phyloP scores from a whole-genome alignment of 2,329 filamentous ascomycete genomes.

The Eutypa lata region DNA sequence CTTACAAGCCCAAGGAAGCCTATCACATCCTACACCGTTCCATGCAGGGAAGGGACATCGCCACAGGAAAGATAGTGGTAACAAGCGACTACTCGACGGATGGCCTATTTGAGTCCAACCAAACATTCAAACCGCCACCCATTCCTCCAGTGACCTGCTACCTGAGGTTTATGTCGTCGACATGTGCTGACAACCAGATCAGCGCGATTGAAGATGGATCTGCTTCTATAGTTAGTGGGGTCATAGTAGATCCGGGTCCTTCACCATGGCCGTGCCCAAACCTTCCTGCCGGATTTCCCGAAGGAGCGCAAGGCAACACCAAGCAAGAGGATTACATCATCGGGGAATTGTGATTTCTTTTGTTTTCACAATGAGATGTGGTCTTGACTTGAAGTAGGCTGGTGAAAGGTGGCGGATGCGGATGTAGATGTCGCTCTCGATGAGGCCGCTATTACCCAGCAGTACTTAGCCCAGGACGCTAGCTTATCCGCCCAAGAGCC shows the following conservation, averaged over 20 bases:
- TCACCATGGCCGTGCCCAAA: slow-evolving; percentile 1
- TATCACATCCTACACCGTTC: slow-evolving; percentile 49
- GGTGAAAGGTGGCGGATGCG: too few relatives aligned
- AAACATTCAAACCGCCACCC: not conserved
- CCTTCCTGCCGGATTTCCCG: not conserved
- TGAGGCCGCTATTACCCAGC: too few relatives aligned
- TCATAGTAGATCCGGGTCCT: not conserved
- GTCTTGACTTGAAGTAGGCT: too few relatives aligned
- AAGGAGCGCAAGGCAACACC: slow-evolving; percentile 1
- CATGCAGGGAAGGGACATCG: slow-evolving; percentile 46
- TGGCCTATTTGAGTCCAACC: slow-evolving; percentile 6
- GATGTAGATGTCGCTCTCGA: too few relatives aligned
- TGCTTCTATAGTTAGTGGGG: slow-evolving; percentile 1
- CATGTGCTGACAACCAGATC: slow-evolving; percentile 7
- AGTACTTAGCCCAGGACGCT: too few relatives aligned
- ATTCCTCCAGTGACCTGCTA: slow-evolving; percentile 4
- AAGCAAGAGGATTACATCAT: slow-evolving; percentile 2
- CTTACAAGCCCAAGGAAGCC: slow-evolving; percentile 49
- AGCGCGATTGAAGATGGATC: not conserved
- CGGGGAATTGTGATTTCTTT: slow-evolving; percentile 4
- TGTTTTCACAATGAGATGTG: too few relatives aligned
- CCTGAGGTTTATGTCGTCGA: slow-evolving; percentile 3
- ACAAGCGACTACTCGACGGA: slow-evolving; percentile 29
- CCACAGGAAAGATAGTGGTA: slow-evolving; percentile 47
- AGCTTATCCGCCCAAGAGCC: too few relatives aligned